Percentiles rank a stretch among this genome's conserved stretches.
Conservation (phyloP, 306 rosid genomes). For the Corylus avellana region DNA sequence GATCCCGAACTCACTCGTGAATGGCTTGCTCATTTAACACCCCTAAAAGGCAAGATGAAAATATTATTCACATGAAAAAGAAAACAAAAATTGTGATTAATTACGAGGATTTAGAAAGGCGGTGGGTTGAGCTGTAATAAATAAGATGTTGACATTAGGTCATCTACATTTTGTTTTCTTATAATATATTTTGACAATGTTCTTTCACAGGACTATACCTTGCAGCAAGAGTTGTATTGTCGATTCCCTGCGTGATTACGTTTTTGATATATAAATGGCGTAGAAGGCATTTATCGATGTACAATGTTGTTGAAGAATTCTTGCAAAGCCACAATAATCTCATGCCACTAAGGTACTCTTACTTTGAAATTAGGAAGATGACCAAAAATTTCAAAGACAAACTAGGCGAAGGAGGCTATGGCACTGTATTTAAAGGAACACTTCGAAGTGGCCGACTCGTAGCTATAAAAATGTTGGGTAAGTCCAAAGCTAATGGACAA, state of each 20-base stretch:
- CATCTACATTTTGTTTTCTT: background rate
- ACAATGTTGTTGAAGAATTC: background rate
- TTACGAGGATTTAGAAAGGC: background rate
- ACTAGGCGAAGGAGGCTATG: conserved; percentile 29
- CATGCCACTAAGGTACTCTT: conserved; percentile 18
- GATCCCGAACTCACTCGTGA: too few relatives aligned
- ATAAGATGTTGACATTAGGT: background rate
- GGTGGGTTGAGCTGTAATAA: background rate
- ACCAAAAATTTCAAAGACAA: conserved; percentile 12
- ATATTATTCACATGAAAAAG: background rate
- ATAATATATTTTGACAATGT: background rate
- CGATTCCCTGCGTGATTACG: background rate
- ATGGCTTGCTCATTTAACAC: too few relatives aligned
- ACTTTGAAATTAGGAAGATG: conserved; percentile 22
- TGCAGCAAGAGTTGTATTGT: background rate
- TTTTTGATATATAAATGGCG: conserved; percentile 12
- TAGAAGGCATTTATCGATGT: background rate
- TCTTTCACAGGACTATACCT: background rate
- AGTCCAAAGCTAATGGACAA: conserved; percentile 21
- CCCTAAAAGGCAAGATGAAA: background rate
- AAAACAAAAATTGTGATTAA: background rate
- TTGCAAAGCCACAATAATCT: background rate
- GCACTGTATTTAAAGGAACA: conserved; percentile 16
- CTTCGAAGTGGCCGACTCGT: conserved; percentile 16
- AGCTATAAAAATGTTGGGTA: conserved; percentile 20